Evolutionary conservation across 352 stramenopile species (phyloP).

Genomic region (Achlya hypogyna): DNA sequence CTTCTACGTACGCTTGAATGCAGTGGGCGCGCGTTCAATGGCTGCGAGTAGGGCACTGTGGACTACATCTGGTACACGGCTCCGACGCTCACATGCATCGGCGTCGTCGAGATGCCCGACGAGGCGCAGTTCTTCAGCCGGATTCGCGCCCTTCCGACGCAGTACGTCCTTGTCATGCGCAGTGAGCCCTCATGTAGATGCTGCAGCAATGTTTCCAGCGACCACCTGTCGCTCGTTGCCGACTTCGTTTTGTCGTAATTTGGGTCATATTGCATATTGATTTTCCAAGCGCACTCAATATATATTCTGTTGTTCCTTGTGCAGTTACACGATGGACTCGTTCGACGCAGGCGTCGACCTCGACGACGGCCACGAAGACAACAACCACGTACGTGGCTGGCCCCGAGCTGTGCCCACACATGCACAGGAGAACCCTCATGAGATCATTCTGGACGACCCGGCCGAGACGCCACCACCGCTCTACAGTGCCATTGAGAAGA

Average conservation of each 20-base stretch:
- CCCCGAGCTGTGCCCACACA: too few species aligned
- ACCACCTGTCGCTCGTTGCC: conserved; percentile 58
- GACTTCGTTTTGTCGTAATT: conserved; percentile 29
- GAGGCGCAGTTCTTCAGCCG: conserved; percentile 40
- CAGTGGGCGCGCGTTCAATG: background rate
- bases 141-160: conserved; percentile 35
- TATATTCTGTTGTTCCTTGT: background rate
- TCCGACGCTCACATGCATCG: conserved; percentile 41
- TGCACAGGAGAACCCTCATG: background rate
- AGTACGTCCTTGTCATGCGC: background rate
- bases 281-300: background rate
- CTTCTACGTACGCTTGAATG: conserved; percentile 14
- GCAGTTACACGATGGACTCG: too few species aligned
- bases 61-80: conserved; percentile 66
- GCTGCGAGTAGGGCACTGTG: conserved; percentile 33
- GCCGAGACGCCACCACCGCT: conserved; percentile 25
- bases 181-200: background rate
- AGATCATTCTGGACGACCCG: conserved; percentile 43
- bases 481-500: background rate
- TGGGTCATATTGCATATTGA: background rate
- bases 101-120: conserved; percentile 52
- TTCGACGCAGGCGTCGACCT: background rate
- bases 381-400: too few species aligned
- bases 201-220: conserved; percentile 35
- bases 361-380: background rate